Evolutionary conservation across 306 rosid species (phyloP).

Genomic region (Sicyos baderoa): DNA sequence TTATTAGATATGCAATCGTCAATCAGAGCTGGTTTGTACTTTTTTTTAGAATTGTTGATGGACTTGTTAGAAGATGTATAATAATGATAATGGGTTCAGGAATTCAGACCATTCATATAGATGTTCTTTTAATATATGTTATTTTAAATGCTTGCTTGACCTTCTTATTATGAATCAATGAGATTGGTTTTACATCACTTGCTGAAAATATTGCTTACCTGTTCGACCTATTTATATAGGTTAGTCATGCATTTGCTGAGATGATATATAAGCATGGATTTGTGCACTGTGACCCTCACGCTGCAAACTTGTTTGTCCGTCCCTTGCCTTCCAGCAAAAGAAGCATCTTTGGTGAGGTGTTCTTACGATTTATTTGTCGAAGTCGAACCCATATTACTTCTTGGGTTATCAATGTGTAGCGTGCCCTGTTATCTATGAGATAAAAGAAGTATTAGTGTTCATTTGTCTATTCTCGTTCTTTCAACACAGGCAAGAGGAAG

Average conservation of each 20-base stretch:
- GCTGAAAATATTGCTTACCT: conserved; percentile 15
- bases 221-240: conserved; percentile 38
- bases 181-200: not conserved
- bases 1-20: not conserved
- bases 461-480: not conserved
- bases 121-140: not conserved
- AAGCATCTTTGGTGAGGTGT: conserved; percentile 57
- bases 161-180: not conserved
- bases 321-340: conserved; percentile 58
- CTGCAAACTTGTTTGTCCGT: conserved; percentile 85
- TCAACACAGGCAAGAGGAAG: conserved; percentile 61
- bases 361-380: not conserved
- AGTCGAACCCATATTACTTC: not conserved
- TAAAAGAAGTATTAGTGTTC: not conserved
- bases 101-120: not conserved
- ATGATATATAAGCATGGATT: conserved; percentile 98
- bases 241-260: conserved; percentile 90
- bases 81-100: not conserved
- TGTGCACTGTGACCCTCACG: conserved; percentile 98
- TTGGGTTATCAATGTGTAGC: not conserved
- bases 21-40: not conserved
- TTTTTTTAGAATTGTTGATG: not conserved
- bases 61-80: not conserved
- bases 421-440: not conserved
- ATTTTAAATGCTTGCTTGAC: not conserved